Evolutionary conservation across 805 yeast genomes (phyloP).

Genomic region (Priceomyces fermenticarens): DNA sequence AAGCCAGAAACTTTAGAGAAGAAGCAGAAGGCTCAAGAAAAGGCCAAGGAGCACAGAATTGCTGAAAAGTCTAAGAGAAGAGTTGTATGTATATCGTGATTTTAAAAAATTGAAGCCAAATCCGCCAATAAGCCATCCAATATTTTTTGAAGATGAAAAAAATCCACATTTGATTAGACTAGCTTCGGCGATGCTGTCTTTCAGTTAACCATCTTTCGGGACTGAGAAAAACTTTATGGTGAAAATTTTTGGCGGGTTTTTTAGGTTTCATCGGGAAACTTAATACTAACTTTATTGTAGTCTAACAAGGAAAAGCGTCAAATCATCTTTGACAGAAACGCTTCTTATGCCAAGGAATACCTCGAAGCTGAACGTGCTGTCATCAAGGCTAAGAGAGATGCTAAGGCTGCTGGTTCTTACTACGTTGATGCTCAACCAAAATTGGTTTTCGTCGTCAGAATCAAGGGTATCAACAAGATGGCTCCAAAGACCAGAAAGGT

Average conservation of each 20-base stretch:
- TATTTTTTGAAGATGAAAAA: constrained; percentile 50
- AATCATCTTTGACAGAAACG: constrained; percentile 88
- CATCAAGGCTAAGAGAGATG: constrained; percentile 85
- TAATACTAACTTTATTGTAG: constrained; percentile 37
- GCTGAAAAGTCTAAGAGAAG: constrained; percentile 77
- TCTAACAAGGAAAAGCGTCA: constrained; percentile 52
- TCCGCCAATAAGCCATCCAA: background rate
- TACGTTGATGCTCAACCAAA: constrained; percentile 93
- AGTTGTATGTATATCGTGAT: constrained; percentile 61
- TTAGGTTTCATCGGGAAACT: background rate
- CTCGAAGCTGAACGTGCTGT: constrained; percentile 86
- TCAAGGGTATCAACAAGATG: constrained; percentile 98
- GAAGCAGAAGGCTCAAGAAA: constrained; percentile 76
- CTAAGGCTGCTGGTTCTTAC: constrained; percentile 91
- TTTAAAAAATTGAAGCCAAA: background rate
- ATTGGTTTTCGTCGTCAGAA: constrained; percentile 94
- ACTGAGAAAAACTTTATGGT: constrained; percentile 43
- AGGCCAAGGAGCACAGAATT: constrained; percentile 73
- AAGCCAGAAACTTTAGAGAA: constrained; percentile 85
- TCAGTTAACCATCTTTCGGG: constrained; percentile 87
- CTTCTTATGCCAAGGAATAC: constrained; percentile 95
- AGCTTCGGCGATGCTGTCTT: constrained; percentile 71
- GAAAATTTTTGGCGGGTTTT: background rate
- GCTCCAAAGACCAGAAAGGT: constrained; percentile 99
- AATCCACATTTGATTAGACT: constrained; percentile 50